phyloP scores from a whole-genome alignment of 768 basidiomycete genomes.

The Kwoniella sp. region DNA sequence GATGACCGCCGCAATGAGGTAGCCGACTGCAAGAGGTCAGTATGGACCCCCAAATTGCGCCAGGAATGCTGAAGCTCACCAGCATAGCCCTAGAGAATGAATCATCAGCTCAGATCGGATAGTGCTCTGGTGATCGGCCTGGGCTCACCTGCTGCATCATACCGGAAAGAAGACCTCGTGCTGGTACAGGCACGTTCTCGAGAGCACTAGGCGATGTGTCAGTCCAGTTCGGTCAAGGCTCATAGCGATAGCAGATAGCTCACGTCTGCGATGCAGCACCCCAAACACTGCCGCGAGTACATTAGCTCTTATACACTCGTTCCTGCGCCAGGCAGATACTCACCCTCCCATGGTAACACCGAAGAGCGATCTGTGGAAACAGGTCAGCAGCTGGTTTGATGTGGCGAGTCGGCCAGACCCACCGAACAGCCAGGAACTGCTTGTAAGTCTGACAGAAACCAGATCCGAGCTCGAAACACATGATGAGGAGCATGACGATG shows the following conservation, averaged over 20 bases:
- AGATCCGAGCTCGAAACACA: slow-evolving; percentile 68
- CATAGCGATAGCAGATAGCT: neutral
- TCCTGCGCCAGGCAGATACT: neutral
- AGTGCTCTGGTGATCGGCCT: neutral
- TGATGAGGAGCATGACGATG: slow-evolving; percentile 60
- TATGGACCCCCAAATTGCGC: neutral
- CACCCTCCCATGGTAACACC: slow-evolving; percentile 53
- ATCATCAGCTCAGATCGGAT: neutral
- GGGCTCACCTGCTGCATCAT: slow-evolving; percentile 64
- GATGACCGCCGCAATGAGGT: slow-evolving; percentile 75
- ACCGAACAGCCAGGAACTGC: slow-evolving; percentile 68
- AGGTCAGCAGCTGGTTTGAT: no score
- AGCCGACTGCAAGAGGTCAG: slow-evolving; percentile 60
- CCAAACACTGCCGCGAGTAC: slow-evolving; percentile 58
- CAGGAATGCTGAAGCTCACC: no score
- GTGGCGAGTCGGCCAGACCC: neutral
- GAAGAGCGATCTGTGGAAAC: slow-evolving; percentile 73
- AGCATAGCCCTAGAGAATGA: neutral
- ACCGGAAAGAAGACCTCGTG: slow-evolving; percentile 78
- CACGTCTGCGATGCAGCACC: slow-evolving; percentile 60
- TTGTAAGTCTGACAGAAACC: slow-evolving; percentile 73
- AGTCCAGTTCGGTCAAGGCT: neutral
- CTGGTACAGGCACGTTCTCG: slow-evolving; percentile 81
- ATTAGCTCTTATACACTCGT: neutral
- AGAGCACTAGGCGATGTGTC: slow-evolving; percentile 58